Conservation (phyloP, 2,329 filamentous ascomycete genomes). For the Aureobasidium sp. region DNA sequence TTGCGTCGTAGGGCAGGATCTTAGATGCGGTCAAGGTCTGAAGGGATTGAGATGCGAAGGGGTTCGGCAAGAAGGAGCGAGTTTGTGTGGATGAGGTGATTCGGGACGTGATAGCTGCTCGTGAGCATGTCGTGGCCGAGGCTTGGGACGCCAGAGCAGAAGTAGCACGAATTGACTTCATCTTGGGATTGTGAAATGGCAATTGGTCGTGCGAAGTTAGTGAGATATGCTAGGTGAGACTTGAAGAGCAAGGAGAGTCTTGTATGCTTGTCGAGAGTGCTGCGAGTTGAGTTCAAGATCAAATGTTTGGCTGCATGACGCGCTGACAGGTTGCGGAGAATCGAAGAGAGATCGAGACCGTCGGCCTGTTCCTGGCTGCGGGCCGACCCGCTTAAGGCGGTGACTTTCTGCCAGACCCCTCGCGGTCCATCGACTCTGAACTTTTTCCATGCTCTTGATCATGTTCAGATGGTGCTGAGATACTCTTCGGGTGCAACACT, state of each 20-base stretch:
- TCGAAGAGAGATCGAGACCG: background rate
- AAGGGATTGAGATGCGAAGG: slow-evolving; percentile 47
- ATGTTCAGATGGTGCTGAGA: background rate
- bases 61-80: slow-evolving; percentile 40
- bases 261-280: background rate
- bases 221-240: background rate
- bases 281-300: background rate
- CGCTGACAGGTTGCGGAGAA: slow-evolving; percentile 3
- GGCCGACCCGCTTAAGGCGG: background rate
- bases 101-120: too few relatives aligned
- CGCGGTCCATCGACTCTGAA: background rate
- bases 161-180: slow-evolving; percentile 25
- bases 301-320: slow-evolving; percentile 1
- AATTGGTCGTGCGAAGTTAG: background rate
- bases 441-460: background rate
- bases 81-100: slow-evolving; percentile 19
- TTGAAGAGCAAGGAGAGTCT: background rate
- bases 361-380: background rate
- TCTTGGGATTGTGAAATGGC: too few relatives aligned
- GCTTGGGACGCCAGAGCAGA: slow-evolving; percentile 14
- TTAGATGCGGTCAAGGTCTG: slow-evolving; percentile 68
- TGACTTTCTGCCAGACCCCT: slow-evolving; percentile 6
- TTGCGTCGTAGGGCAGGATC: slow-evolving; percentile 65
- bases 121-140: background rate
- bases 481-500: background rate